Base-by-base conservation (phyloP, 2,329 filamentous ascomycete genomes). In the Tolypocladium pustulatum region DNA sequence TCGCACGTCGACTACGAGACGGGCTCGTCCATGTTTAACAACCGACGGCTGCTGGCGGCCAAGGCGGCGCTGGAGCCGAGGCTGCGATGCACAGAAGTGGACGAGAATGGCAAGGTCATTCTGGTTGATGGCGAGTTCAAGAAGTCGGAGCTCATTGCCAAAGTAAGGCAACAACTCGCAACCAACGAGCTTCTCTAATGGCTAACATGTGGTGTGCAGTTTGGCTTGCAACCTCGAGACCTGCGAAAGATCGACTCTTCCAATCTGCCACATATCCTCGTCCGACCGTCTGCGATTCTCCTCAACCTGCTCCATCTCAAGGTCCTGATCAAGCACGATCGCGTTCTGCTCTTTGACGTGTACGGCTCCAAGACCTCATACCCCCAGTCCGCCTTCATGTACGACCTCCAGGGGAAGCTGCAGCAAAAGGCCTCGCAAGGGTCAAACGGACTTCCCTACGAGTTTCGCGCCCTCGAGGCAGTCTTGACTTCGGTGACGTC, bases 231-330 rank as follows among this genome's bases (percentile, higher is more conserved):
- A 55, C 93, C 94, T 58, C 92, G 94, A 61, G 94, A 99, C 77
- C 79, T 99, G 59, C 89, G 94, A 67, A 99, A 99, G 75, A 97
- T 99, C 68, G 94, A 99, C 72, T 97, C 92, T 17, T 96, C 91
- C 60, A 90, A 95, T 61, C 83, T 99, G 27, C 94, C 94, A 10
- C 92, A 97, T 69, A 97, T 99, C 59, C 86, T 97, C 63, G 87
- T 99, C 63, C 91, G 94, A 38, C 91, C 91, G 8, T 92, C 89
- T 9, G 91, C 93, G 5, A 97, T 99, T 62, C 81, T 99, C 2
- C 89, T 99, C 65, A 99, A 97, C 69, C 81, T 99, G 13, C 84
- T 97, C n/a, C 94, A 99, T 72, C 84, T 99, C 54, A 90, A 94
- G 61, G 94, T 96, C 57, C 81, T 99, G 30, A 96, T 99, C 71